A percentile compares a stretch with the other conserved stretches of the same genome.
These are phyloP conservation scores for Astragalus membranaceus DNA, from an alignment of 306 rosid genomes.

Conservation along the genomic window DNA sequence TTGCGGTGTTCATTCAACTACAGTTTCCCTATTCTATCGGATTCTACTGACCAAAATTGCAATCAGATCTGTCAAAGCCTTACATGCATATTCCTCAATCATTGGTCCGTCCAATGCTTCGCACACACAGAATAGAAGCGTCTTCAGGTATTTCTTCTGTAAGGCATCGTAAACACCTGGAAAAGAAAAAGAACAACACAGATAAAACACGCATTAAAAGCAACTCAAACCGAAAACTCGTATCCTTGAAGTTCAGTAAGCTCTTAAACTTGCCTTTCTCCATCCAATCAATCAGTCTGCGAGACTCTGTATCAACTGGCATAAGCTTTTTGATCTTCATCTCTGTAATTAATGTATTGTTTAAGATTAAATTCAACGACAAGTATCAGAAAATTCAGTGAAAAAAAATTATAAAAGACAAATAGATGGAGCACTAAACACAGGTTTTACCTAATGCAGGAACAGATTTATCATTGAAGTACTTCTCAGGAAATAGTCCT, in stretches of 20 bases:
- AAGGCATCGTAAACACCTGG: constrained; percentile 89
- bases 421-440: neutral
- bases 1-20: neutral
- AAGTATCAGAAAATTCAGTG: neutral
- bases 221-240: neutral
- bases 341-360: constrained; percentile 41
- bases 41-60: neutral
- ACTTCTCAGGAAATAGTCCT: constrained; percentile 95
- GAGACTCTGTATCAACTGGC: constrained; percentile 95
- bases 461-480: constrained; percentile 86
- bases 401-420: neutral
- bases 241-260: neutral
- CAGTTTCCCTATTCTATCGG: neutral
- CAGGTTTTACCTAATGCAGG: constrained; percentile 73
- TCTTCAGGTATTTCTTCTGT: constrained; percentile 78
- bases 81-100: constrained; percentile 97
- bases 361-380: constrained; percentile 18
- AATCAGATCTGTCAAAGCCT: constrained; percentile 23
- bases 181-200: neutral
- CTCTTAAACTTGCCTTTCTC: constrained; percentile 58
- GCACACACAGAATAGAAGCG: constrained; percentile 81
- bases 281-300: constrained; percentile 95
- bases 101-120: constrained; percentile 83
- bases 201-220: neutral
- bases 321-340: constrained; percentile 91